Evolutionary conservation across 2,329 filamentous ascomycete genomes (phyloP), one percentile per base, ranked within the genome.

Genomic region (Xylaria sp.): DNA sequence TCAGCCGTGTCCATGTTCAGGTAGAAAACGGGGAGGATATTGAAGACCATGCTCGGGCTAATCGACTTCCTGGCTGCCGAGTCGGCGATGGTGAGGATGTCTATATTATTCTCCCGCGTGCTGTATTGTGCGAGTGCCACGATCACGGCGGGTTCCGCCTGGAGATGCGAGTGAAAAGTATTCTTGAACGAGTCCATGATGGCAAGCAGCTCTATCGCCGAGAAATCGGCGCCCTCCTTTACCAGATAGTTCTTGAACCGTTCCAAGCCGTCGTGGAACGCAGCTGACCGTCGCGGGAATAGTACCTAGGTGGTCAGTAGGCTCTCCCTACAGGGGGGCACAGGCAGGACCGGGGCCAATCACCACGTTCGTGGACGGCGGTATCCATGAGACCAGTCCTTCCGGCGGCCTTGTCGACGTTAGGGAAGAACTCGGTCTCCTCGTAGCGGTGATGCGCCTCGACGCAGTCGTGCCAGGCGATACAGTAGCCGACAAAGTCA

Each of bases 131-230:
- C 45, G 2, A 65, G 55, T 7, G 55, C 57, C 7, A 57, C 56
- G 39, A 66, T 63, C 11, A 53, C 39, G 2, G 50, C 43, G 2
- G 64, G 60, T 39, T 66, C 60, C 1, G 62, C 19, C 21, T 57
- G 56, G 24, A 64, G 60, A 41, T 64, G 62, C 3, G 19, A 41
- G 19, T 63, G 47, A 3, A 61, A 18, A 1, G 60, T 38, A 4
- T 60, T 55, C 22, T 62, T 59, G 53, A 63, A 65, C 1, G 57
- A 63, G 39, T 61, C 61, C 56, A 65, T 50, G 13, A 65, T 63
- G 2, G 18, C 37, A 7, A 64, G 17, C 3, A 63, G 22, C 22
- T 62, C 57, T 3, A 20, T 26, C 4, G 4, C 21, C 1, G 21
- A 44, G 39, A 62, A 61, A 1, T 21, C 39, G 40, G 42, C 22